Percentiles rank a stretch among this genome's conserved stretches.
Evolutionary conservation across 2,329 filamentous ascomycete genomes (phyloP).

Genomic region (Ophiosphaerella narmari): DNA sequence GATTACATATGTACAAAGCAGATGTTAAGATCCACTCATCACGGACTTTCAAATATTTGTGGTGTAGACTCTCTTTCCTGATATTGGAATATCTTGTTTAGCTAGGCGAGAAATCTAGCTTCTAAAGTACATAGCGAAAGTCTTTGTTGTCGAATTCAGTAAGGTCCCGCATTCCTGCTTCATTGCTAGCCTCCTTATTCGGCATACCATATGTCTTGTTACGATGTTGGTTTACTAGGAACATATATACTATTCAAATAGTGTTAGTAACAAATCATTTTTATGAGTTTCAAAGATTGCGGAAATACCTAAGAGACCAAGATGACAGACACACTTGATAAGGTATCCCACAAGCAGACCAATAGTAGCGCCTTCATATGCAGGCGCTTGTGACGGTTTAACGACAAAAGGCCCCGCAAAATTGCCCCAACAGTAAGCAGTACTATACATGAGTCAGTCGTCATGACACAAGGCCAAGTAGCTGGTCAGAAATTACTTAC

Average conservation of each 20-base stretch:
- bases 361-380: slow-evolving; percentile 40
- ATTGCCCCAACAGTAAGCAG: slow-evolving; percentile 49
- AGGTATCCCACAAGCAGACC: slow-evolving; percentile 15
- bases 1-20: too few relatives aligned
- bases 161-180: slow-evolving; percentile 48
- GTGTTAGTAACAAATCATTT: neutral
- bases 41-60: too few relatives aligned
- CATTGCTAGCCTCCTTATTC: slow-evolving; percentile 38
- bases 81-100: too few relatives aligned
- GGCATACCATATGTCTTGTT: neutral
- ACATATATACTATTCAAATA: slow-evolving; percentile 33
- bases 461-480: too few relatives aligned
- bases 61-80: too few relatives aligned
- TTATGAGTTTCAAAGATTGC: neutral
- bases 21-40: too few relatives aligned
- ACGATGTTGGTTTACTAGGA: neutral
- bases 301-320: slow-evolving; percentile 1
- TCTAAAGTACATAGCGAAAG: slow-evolving; percentile 46
- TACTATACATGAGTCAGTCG: slow-evolving; percentile 6
- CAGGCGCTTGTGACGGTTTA: slow-evolving; percentile 40
- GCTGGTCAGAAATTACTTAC: neutral
- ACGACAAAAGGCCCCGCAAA: slow-evolving; percentile 48
- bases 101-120: too few relatives aligned
- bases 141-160: slow-evolving; percentile 52
- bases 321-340: slow-evolving; percentile 9